Base-by-base conservation (phyloP, 2,329 filamentous ascomycete genomes). In the Trichoderma asperellum region DNA sequence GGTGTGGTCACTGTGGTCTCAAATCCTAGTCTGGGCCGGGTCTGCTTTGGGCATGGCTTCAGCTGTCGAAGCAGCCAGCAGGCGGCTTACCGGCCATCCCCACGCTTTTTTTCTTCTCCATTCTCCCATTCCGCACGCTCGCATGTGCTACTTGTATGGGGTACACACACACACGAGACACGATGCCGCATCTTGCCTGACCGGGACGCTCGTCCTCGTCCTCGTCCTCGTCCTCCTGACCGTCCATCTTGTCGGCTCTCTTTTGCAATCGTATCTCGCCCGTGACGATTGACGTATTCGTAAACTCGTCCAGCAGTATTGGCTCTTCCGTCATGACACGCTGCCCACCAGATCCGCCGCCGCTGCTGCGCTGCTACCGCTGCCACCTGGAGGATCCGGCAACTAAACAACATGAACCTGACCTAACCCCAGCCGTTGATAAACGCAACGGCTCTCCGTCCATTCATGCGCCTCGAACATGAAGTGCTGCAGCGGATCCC, bases 401-500 rank as follows among this genome's bases (percentile, higher is more conserved):
- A 63, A 47, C 21, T 29, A 63, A 12, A 47, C 11, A 47, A 40
- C 47, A 35, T 5, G 60, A 63, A 63, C 62, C 49, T 21, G 49
- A 35, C 27, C 37, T 43, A 43, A 65, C 61, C 29, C 61, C 61
- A 64, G 49, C 24, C 37, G 37, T 65, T 66, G 52, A 57, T 66
- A 66, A 43, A 43, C 52, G 35, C 63, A 43, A 47, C 14, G 37
- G 35, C 8, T 4, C 8, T 4, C 53, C 29, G 21, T 56, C 63
- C 63, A 66, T 58, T 66, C 63, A 66, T 21, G 37, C 63, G 37
- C 53, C 63, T 57, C 53, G 53, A 49, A 49, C 61, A 64, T 64
- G 61, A 64, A 62, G 43, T 32, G 58, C 66, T 62, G 58, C 66
- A 56, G 53, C 62, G 37, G 53, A 68, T 68, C 66, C 66, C 66